These are phyloP conservation scores for Polyporus tsugae DNA, from an alignment of 1,284 basidiomycete genomes.

Conservation along the genomic window DNA sequence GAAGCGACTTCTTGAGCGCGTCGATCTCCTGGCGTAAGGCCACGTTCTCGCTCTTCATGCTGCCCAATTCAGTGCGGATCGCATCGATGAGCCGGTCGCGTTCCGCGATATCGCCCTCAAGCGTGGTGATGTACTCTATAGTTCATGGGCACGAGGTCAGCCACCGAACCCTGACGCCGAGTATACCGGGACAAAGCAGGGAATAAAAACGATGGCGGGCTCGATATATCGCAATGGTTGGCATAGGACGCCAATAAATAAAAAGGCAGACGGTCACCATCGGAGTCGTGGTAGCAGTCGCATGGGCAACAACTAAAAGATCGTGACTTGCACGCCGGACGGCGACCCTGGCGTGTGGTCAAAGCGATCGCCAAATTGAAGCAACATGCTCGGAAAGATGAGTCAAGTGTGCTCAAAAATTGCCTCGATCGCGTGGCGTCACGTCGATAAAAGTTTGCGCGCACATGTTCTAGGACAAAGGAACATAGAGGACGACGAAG, in stretches of 20 bases:
- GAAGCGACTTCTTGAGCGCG: conserved; percentile 81
- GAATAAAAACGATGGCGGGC: too few relatives aligned
- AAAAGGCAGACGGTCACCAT: too few relatives aligned
- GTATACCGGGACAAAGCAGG: background rate
- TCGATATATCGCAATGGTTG: too few relatives aligned
- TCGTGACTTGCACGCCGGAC: too few relatives aligned
- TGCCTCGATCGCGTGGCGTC: background rate
- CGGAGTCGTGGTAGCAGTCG: too few relatives aligned
- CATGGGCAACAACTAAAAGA: too few relatives aligned
- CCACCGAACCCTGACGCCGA: conserved; percentile 11
- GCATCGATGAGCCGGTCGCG: conserved; percentile 91
- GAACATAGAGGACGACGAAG: conserved; percentile 15
- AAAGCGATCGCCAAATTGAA: too few relatives aligned
- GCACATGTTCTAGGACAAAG: background rate
- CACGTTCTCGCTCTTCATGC: conserved; percentile 83
- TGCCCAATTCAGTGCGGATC: conserved; percentile 86
- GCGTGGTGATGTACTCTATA: conserved; percentile 89
- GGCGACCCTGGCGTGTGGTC: too few relatives aligned
- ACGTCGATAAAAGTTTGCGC: background rate
- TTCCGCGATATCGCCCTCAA: conserved; percentile 94
- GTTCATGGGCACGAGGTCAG: conserved; percentile 11
- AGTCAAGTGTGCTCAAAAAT: background rate
- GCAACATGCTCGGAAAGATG: background rate
- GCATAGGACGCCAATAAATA: too few relatives aligned
- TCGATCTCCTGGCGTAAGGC: conserved; percentile 87